A percentile compares a stretch with the other conserved stretches of the same genome.
Conservation (phyloP, 1,139 yeast species). For the Blastobotrys illinoisensis region DNA sequence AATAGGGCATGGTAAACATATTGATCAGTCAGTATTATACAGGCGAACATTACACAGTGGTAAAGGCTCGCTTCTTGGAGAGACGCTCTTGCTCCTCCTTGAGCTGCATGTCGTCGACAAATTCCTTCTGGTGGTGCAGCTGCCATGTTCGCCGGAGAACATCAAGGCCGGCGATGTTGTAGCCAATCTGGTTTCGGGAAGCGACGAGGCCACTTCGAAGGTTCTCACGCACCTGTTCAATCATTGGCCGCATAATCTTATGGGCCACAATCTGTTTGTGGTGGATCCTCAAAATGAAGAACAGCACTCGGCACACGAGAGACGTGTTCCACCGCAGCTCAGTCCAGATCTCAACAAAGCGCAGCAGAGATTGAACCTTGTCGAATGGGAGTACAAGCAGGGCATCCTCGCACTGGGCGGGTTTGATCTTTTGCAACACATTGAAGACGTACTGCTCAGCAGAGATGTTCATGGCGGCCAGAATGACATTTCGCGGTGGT, state of each 20-base stretch:
- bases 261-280: slow-evolving; percentile 57
- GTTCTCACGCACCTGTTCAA: slow-evolving; percentile 32
- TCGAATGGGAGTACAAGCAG: slow-evolving; percentile 86
- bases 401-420: slow-evolving; percentile 90
- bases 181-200: slow-evolving; percentile 65
- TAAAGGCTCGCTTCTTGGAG: slow-evolving; percentile 62
- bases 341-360: slow-evolving; percentile 75
- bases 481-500: slow-evolving; percentile 64
- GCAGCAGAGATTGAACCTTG: slow-evolving; percentile 62
- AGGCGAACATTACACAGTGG: slow-evolving; percentile 17
- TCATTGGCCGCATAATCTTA: slow-evolving; percentile 33
- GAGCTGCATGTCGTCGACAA: slow-evolving; percentile 64
- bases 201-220: slow-evolving; percentile 42
- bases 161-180: slow-evolving; percentile 77
- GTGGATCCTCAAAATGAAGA: slow-evolving; percentile 66
- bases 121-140: slow-evolving; percentile 64
- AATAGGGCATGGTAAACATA: too few relatives aligned
- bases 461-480: slow-evolving; percentile 60
- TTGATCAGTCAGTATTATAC: background rate
- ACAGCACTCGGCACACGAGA: slow-evolving; percentile 65
- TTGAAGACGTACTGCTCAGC: slow-evolving; percentile 80
- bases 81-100: slow-evolving; percentile 48
- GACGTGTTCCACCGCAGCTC: slow-evolving; percentile 43
- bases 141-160: slow-evolving; percentile 77
- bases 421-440: slow-evolving; percentile 59